Evolutionary conservation across 345 rosid species (phyloP).

Genomic region (Cardamine resedifolia): DNA sequence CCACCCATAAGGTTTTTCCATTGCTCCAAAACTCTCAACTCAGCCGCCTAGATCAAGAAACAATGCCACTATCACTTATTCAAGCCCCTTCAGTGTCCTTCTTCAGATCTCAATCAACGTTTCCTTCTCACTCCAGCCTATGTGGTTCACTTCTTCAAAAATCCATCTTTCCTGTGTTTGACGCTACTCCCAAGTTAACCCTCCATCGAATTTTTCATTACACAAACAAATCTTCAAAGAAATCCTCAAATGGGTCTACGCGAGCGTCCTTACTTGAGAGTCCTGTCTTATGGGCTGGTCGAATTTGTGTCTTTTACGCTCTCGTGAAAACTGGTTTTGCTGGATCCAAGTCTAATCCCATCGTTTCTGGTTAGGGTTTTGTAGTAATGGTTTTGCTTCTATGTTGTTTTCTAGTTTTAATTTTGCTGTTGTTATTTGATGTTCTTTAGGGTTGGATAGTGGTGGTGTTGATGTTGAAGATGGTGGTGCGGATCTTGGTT

Average conservation of each 20-base stretch:
- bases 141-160: conserved; percentile 28
- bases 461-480: conserved; percentile 41
- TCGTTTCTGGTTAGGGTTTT: conserved; percentile 57
- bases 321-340: conserved; percentile 80
- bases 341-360: conserved; percentile 79
- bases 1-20: background rate
- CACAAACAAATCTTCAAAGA: conserved; percentile 10
- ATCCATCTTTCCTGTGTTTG: conserved; percentile 36
- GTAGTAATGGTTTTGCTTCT: background rate
- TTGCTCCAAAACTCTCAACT: background rate
- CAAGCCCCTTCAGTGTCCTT: conserved; percentile 41
- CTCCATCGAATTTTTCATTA: conserved; percentile 22
- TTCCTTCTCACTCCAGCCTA: conserved; percentile 19
- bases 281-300: conserved; percentile 82
- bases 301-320: conserved; percentile 78
- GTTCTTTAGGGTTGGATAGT: conserved; percentile 47
- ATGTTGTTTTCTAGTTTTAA: background rate
- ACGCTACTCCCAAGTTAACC: conserved; percentile 26
- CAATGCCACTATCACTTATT: conserved; percentile 47
- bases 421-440: background rate
- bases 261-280: conserved; percentile 69
- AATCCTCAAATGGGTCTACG: conserved; percentile 24
- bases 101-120: conserved; percentile 25
- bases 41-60: conserved; percentile 30
- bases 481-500: conserved; percentile 78